phyloP scores from a whole-genome alignment of 1,284 basidiomycete genomes.

The Cerrena zonata region DNA sequence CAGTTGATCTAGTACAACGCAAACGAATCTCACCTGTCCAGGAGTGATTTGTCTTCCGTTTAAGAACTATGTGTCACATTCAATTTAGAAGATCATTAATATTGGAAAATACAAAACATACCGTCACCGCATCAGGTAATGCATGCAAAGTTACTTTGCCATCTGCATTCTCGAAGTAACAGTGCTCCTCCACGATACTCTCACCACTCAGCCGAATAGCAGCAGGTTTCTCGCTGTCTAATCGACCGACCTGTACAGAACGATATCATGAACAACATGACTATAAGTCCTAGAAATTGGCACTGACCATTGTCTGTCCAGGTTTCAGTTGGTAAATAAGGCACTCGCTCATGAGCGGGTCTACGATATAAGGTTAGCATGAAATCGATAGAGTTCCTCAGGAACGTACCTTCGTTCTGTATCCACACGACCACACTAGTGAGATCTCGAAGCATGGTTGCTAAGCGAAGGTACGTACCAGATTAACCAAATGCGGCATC shows the following conservation, averaged over 20 bases:
- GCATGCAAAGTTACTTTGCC: constrained; percentile 81
- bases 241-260: constrained; percentile 66
- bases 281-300: constrained; percentile 12
- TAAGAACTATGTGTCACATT: constrained; percentile 60
- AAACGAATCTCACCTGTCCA: constrained; percentile 51
- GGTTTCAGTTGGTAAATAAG: constrained; percentile 91
- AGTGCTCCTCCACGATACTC: constrained; percentile 89
- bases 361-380: constrained; percentile 33
- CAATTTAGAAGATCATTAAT: constrained; percentile 8
- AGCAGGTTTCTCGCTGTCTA: constrained; percentile 75
- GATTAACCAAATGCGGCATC: constrained; percentile 93
- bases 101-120: constrained; percentile 34
- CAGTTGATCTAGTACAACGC: constrained; percentile 20
- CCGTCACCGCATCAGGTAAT: constrained; percentile 77
- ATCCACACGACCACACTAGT: background rate
- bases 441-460: background rate
- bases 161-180: constrained; percentile 82
- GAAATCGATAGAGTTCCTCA: background rate
- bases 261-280: background rate
- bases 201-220: constrained; percentile 90
- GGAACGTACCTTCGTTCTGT: constrained; percentile 70
- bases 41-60: constrained; percentile 85
- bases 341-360: constrained; percentile 87
- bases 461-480: constrained; percentile 50
- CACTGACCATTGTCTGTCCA: constrained; percentile 70